phyloP scores from a whole-genome alignment of 352 stramenopile genomes.

The Aphanomyces euteiches region DNA sequence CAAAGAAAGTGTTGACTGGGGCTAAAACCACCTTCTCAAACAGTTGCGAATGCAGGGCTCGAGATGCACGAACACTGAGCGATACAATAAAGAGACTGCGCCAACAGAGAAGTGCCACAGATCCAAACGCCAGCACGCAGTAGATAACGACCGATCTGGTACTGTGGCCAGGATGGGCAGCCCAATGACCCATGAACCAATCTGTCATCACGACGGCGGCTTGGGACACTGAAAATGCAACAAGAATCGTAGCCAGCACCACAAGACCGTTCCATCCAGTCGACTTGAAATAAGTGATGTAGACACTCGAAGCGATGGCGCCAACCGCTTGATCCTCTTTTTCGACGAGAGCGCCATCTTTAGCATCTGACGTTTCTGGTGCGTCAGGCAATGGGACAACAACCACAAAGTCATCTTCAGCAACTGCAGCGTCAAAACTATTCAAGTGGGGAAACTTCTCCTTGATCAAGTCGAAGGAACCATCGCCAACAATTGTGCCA shows the following conservation, averaged over 20 bases:
- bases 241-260: neutral
- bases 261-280: neutral
- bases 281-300: conserved; percentile 16
- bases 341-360: neutral
- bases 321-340: neutral
- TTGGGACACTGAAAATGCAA: conserved; percentile 11
- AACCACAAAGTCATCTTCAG: neutral
- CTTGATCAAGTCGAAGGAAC: conserved; percentile 61
- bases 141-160: neutral
- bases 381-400: neutral
- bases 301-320: neutral
- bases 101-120: conserved; percentile 31
- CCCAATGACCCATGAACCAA: conserved; percentile 16
- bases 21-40: neutral
- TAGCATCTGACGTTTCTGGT: neutral
- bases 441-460: conserved; percentile 36
- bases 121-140: neutral
- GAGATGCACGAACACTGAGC: neutral
- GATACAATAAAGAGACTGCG: conserved; percentile 28
- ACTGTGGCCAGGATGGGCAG: neutral
- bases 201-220: neutral
- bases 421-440: neutral
- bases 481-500: conserved; percentile 71
- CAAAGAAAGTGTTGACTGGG: conserved; percentile 23
- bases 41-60: conserved; percentile 2